phyloP scores from a whole-genome alignment of 2,329 filamentous ascomycete species.

The Epichloe uncinata region DNA sequence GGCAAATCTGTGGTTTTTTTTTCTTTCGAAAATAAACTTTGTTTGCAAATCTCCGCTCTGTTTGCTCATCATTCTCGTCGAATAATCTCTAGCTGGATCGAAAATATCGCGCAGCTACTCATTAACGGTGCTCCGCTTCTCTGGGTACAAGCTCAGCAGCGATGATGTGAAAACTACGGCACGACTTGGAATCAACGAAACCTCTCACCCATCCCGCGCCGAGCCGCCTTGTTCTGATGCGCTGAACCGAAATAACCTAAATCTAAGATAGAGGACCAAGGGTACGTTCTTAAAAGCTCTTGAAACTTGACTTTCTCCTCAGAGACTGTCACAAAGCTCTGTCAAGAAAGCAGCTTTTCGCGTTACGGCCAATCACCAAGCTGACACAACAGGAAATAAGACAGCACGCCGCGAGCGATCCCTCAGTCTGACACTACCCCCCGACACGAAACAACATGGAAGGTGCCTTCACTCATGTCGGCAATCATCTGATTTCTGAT shows the following conservation, averaged over 20 bases:
- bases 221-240: conserved; percentile 14
- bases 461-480: conserved; percentile 76
- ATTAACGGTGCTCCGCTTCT: conserved; percentile 2
- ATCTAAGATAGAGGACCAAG: conserved; percentile 2
- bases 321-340: not conserved
- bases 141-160: conserved; percentile 16
- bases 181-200: conserved; percentile 17
- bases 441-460: conserved; percentile 45
- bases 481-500: conserved; percentile 75
- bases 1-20: conserved; percentile 5
- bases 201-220: conserved; percentile 15
- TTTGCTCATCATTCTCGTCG: not conserved
- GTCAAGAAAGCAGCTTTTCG: not conserved
- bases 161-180: conserved; percentile 25
- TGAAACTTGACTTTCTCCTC: not conserved
- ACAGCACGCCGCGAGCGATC: not conserved
- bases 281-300: conserved; percentile 2
- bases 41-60: not conserved
- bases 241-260: conserved; percentile 1
- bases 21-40: conserved; percentile 2
- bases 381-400: conserved; percentile 1
- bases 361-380: not conserved
- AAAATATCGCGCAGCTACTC: not conserved
- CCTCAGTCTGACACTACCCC: conserved; percentile 8
- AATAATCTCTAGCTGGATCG: not conserved